Evolutionary conservation across 1,139 yeast genomes (phyloP).

Genomic region (Waltiozyma sp.): DNA sequence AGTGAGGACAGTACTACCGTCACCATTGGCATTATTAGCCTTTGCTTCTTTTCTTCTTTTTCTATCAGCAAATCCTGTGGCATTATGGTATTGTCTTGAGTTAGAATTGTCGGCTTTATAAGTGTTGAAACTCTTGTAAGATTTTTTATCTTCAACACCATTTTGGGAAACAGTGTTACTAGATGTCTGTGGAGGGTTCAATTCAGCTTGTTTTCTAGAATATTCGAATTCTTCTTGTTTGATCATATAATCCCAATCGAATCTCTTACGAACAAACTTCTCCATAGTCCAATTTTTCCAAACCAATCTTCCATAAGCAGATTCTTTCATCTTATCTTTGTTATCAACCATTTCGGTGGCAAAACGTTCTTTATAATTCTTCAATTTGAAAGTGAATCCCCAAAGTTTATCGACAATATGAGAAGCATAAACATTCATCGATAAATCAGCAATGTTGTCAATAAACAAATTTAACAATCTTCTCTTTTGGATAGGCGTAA

Average conservation of each 20-base stretch:
- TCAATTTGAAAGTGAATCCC: conserved; percentile 65
- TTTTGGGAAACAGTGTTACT: too few species aligned
- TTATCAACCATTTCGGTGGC: conserved; percentile 58
- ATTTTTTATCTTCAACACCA: too few species aligned
- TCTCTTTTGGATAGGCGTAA: conserved; percentile 52
- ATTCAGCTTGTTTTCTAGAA: not conserved
- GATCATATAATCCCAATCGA: conserved; percentile 70
- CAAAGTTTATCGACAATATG: conserved; percentile 82
- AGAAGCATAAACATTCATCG: conserved; percentile 86
- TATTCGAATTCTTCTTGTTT: conserved; percentile 56
- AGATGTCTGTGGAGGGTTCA: conserved; percentile 16
- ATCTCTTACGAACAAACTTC: conserved; percentile 56
- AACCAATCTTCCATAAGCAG: conserved; percentile 79
- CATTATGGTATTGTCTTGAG: not conserved
- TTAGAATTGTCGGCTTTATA: too few species aligned
- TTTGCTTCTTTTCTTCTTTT: conserved; percentile 7
- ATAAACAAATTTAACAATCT: conserved; percentile 52
- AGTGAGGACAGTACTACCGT: not conserved
- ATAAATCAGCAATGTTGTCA: conserved; percentile 44
- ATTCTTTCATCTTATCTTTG: conserved; percentile 64
- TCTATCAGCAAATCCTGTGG: conserved; percentile 1
- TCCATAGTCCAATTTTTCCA: conserved; percentile 96
- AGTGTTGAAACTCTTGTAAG: too few species aligned
- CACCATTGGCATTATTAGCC: not conserved
- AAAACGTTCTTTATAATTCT: conserved; percentile 78